A percentile compares a stretch with the other conserved stretches of the same genome.
Conservation (phyloP, 2,329 filamentous ascomycete species). For the Colletotrichum sp. region DNA sequence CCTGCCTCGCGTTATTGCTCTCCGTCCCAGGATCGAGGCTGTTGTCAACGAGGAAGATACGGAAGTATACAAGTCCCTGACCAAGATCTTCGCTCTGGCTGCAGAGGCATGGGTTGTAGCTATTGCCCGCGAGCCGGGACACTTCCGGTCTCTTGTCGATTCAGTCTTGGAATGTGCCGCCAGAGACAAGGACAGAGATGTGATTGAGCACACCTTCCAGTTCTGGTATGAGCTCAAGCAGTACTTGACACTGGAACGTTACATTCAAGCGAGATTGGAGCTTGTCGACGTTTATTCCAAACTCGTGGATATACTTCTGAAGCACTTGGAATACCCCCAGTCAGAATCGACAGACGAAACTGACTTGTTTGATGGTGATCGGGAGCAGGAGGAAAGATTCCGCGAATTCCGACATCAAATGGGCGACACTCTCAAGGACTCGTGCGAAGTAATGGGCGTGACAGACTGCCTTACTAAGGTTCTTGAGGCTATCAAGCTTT, state of each 20-base stretch:
- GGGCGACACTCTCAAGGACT: conserved; percentile 97
- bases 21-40: conserved; percentile 78
- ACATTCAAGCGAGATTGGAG: conserved; percentile 79
- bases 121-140: conserved; percentile 80
- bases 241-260: conserved; percentile 89
- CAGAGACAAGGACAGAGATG: conserved; percentile 86
- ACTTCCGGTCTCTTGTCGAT: conserved; percentile 87
- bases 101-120: conserved; percentile 94
- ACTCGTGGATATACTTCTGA: conserved; percentile 91
- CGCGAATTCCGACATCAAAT: conserved; percentile 95
- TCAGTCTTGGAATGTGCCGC: conserved; percentile 90
- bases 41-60: conserved; percentile 81
- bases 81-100: conserved; percentile 89
- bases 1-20: conserved; percentile 78
- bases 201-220: conserved; percentile 90
- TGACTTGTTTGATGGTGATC: conserved; percentile 94
- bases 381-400: conserved; percentile 96
- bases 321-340: conserved; percentile 85
- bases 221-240: conserved; percentile 99
- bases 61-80: conserved; percentile 86
- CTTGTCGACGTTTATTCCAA: conserved; percentile 84
- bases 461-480: conserved; percentile 91
- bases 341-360: conserved; percentile 75
- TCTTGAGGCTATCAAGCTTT: conserved; percentile 82
- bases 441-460: conserved; percentile 94